These are phyloP conservation scores for Aeschynomene evenia DNA, from an alignment of 306 rosid species.

Conservation along the genomic window DNA sequence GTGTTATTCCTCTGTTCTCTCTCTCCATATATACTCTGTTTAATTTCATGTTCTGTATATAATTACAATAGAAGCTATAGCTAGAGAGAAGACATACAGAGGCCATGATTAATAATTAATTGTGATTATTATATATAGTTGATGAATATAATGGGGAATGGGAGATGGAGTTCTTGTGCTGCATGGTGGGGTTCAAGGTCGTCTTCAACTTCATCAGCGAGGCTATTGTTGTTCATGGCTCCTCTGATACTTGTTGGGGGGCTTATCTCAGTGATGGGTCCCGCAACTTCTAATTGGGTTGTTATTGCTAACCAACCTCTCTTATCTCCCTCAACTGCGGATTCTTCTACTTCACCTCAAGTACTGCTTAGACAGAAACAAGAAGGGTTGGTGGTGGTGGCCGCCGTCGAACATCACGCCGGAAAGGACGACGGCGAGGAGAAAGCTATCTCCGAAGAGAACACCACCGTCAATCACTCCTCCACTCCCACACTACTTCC, in stretches of 20 bases:
- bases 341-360: background rate
- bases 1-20: background rate
- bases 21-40: too few species aligned
- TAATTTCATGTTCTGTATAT: too few species aligned
- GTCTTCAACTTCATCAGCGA: conserved; percentile 33
- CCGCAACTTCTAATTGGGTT: conserved; percentile 42
- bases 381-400: conserved; percentile 36
- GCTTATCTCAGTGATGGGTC: conserved; percentile 55
- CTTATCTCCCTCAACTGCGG: conserved; percentile 3
- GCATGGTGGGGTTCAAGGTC: conserved; percentile 33
- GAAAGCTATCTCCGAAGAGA: conserved; percentile 48
- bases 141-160: conserved; percentile 27
- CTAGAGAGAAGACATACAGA: background rate
- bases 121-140: too few species aligned
- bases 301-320: conserved; percentile 13
- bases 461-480: conserved; percentile 43
- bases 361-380: background rate
- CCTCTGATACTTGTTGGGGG: conserved; percentile 58
- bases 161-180: conserved; percentile 10
- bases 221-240: conserved; percentile 46
- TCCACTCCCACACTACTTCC: conserved; percentile 55
- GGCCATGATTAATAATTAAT: background rate
- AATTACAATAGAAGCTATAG: too few species aligned
- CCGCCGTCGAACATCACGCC: conserved; percentile 16
- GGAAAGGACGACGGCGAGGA: conserved; percentile 31